Evolutionary conservation across 192 early-diverging fungal genomes (phyloP).

Genomic region (Glomus cerebriforme): DNA sequence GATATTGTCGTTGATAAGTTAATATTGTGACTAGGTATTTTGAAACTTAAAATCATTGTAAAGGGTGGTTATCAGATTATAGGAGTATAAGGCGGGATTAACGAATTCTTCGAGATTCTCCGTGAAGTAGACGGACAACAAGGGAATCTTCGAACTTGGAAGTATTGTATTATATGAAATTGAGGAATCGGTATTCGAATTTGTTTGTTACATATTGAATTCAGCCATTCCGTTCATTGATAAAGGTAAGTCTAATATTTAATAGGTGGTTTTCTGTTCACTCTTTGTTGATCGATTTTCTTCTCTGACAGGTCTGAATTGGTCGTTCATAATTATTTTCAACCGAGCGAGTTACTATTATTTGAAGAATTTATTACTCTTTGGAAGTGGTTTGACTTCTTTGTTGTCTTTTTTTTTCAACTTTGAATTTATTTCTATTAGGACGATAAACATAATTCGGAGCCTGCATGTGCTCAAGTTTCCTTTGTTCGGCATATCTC

Average conservation of each 20-base stretch:
- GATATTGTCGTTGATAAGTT: not conserved
- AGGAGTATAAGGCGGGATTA: not conserved
- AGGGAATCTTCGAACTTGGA: not conserved
- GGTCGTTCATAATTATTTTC: not conserved
- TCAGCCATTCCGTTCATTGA: not conserved
- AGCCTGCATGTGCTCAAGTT: slow-evolving; percentile 23
- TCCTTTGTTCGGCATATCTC: slow-evolving; percentile 27
- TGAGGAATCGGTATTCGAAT: not conserved
- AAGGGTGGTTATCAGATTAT: not conserved
- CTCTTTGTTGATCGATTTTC: slow-evolving; percentile 12
- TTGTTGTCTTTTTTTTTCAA: slow-evolving; percentile 17
- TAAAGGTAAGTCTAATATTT: not conserved
- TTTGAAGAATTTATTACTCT: not conserved
- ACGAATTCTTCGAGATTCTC: not conserved
- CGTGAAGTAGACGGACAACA: not conserved
- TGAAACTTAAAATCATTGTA: not conserved
- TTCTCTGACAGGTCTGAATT: not conserved
- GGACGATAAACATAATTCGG: slow-evolving; percentile 32
- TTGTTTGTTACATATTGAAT: not conserved
- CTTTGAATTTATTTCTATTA: slow-evolving; percentile 25
- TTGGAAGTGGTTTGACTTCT: not conserved
- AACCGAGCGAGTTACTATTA: not conserved
- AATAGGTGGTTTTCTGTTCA: not conserved
- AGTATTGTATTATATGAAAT: not conserved
- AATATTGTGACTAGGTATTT: not conserved